Percentiles rank a stretch among this genome's conserved stretches.
These are phyloP conservation scores for Cryphonectria carpinicola DNA, from an alignment of 2,329 filamentous ascomycete species.

Conservation along the genomic window DNA sequence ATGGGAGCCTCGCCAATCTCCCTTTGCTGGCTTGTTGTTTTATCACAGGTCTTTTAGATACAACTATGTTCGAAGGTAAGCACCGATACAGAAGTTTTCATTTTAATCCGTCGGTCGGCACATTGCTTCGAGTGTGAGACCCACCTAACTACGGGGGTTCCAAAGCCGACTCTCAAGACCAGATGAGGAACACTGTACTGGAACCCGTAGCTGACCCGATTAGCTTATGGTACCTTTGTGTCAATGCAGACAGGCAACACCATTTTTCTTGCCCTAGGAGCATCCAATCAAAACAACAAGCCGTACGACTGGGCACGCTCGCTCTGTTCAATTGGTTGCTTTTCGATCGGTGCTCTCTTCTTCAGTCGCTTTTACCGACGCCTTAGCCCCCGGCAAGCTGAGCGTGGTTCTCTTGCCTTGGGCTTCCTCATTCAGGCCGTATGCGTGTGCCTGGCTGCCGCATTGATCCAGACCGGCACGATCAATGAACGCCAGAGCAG, in stretches of 20 bases:
- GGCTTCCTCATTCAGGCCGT: slow-evolving; percentile 26
- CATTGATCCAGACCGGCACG: slow-evolving; percentile 23
- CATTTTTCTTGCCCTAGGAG: slow-evolving; percentile 47
- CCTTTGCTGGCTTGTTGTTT: slow-evolving; percentile 30
- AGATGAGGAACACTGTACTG: background rate
- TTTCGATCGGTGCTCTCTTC: slow-evolving; percentile 44
- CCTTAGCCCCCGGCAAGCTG: slow-evolving; percentile 12
- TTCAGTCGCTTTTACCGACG: slow-evolving; percentile 43
- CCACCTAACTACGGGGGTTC: background rate
- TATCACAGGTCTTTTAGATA: slow-evolving; percentile 31
- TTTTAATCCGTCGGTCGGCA: background rate
- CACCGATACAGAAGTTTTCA: background rate
- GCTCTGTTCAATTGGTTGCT: slow-evolving; percentile 47
- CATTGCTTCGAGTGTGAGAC: background rate
- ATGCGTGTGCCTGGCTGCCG: slow-evolving; percentile 21
- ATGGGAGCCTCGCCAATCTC: slow-evolving; percentile 25
- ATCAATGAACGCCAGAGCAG: slow-evolving; percentile 9
- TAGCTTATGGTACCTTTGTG: slow-evolving; percentile 48
- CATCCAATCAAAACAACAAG: slow-evolving; percentile 43
- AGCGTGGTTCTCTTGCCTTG: slow-evolving; percentile 20
- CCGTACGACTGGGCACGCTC: slow-evolving; percentile 49
- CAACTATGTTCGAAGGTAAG: slow-evolving; percentile 32
- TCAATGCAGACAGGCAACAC: slow-evolving; percentile 49
- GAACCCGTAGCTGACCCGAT: background rate
- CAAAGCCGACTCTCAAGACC: background rate